phyloP scores from a whole-genome alignment of 306 rosid genomes.

The Vicia faba region DNA sequence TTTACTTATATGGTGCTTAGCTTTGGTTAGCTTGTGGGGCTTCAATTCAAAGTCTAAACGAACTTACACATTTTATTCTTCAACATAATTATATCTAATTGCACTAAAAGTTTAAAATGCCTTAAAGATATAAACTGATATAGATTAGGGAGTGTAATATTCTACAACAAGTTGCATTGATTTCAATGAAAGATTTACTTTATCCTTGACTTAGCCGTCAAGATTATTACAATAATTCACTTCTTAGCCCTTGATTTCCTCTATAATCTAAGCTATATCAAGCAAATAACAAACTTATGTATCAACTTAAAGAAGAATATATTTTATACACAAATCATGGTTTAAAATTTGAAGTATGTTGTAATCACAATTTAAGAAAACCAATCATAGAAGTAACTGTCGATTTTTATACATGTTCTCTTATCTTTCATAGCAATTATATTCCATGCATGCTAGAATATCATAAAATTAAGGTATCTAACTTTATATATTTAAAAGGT shows the following conservation, averaged over 20 bases:
- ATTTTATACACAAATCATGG: background rate
- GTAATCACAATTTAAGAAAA: too few relatives aligned
- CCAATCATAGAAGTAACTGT: background rate
- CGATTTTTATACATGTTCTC: conserved; percentile 1
- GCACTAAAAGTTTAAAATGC: conserved; percentile 26
- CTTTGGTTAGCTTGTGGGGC: conserved; percentile 5
- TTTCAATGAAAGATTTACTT: conserved; percentile 33
- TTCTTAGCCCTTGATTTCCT: conserved; percentile 3
- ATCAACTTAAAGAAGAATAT: conserved; percentile 19
- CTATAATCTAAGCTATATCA: conserved; percentile 16
- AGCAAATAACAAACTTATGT: conserved; percentile 15
- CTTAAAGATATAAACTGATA: background rate
- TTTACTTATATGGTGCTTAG: background rate
- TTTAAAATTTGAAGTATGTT: too few relatives aligned
- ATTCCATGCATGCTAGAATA: conserved; percentile 25
- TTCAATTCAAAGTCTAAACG: conserved; percentile 19
- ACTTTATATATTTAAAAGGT: conserved; percentile 29
- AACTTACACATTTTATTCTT: conserved; percentile 6
- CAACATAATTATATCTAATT: conserved; percentile 30
- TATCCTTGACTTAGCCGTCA: conserved; percentile 26
- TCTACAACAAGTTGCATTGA: conserved; percentile 31
- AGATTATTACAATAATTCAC: conserved; percentile 34
- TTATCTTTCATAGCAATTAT: conserved; percentile 20
- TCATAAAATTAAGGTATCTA: conserved; percentile 28
- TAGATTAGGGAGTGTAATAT: background rate